Percentiles rank a stretch among this genome's conserved stretches.
Conservation (phyloP, 768 basidiomycete species). For the Cystoderma amianthinum region DNA sequence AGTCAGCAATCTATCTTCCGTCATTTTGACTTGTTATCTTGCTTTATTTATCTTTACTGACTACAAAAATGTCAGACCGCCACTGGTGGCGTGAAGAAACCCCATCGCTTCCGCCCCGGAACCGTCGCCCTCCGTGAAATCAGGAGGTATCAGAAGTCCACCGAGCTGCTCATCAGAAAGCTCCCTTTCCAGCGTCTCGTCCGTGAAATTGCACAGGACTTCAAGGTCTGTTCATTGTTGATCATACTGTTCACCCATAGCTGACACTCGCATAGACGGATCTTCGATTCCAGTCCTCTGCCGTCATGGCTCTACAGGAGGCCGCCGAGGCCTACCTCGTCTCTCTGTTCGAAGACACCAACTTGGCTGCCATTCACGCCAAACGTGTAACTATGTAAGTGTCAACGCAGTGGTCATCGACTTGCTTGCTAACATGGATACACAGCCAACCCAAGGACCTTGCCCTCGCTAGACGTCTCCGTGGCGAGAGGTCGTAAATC, state of each 20-base stretch:
- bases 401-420: neutral
- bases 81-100: conserved; percentile 99
- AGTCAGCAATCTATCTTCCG: conserved; percentile 4
- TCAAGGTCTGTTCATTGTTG: conserved; percentile 57
- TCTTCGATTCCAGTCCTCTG: conserved; percentile 91
- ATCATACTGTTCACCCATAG: neutral
- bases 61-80: conserved; percentile 38
- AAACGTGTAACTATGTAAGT: conserved; percentile 53
- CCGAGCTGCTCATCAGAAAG: conserved; percentile 98
- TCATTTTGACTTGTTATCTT: conserved; percentile 4
- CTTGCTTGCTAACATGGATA: conserved; percentile 5
- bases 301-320: too few species aligned
- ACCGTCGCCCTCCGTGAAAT: conserved; percentile 99
- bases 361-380: too few species aligned
- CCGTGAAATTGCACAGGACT: conserved; percentile 96
- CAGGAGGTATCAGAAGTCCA: conserved; percentile 96
- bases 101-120: too few species aligned
- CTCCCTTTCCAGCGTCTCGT: too few species aligned
- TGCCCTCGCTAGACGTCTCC: conserved; percentile 78
- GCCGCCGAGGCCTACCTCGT: too few species aligned
- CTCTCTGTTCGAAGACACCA: too few species aligned
- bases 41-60: conserved; percentile 6
- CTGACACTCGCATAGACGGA: conserved; percentile 48
- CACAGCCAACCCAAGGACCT: conserved; percentile 83
- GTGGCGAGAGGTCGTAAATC: conserved; percentile 80